Base-by-base conservation (phyloP, 352 stramenopile genomes). In the Globisporangium camurandrum region DNA sequence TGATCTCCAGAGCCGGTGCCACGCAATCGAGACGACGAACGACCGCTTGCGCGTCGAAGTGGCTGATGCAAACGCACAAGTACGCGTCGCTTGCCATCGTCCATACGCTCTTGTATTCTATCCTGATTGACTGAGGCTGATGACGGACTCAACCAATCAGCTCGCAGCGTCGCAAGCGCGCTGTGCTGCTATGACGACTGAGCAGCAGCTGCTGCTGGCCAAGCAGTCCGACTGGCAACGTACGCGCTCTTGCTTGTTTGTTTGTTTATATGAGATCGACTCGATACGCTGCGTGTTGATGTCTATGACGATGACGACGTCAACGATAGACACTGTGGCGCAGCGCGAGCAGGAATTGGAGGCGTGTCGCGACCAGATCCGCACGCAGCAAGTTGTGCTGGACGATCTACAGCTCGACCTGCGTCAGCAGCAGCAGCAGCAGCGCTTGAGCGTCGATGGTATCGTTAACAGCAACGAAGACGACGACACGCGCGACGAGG, bases 1-100 rank as follows among this genome's bases (percentile, higher is more conserved):
- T 37, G 76, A 91, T 53, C 67, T 91, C 20, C 62, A 87, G 46
- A 54, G 55, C n/a, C 74, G 67, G 28, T 88, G 70, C 44, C 61
- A 66, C 11, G 39, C 55, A 3, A 46, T 88, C 26, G 74, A 91
- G 45, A 63, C 71, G 12, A 54, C 68, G 27, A 84, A 82, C n/a
- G 33, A 50, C n/a, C 34, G 51, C 3, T 27, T 86, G 16, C 43
- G 57, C 26, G 47, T 69, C 27, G 54, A 71, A n/a, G 43, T 89
- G 16, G 41, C 63, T 16, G 59, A 49, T 11, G 62, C 79, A 31
- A 63, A 56, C 3, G 56, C 49, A 17, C 47, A 75, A 59, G 78
- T 89, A n/a, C n/a, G 48, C 22, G 46, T 40, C 16, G 4, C 10
- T 33, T 36, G 3, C 7, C 2, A 9, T 26, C 22, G 12, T 16